Conservation (phyloP, 2,329 filamentous ascomycete genomes). For the Aspergillus candidus region DNA sequence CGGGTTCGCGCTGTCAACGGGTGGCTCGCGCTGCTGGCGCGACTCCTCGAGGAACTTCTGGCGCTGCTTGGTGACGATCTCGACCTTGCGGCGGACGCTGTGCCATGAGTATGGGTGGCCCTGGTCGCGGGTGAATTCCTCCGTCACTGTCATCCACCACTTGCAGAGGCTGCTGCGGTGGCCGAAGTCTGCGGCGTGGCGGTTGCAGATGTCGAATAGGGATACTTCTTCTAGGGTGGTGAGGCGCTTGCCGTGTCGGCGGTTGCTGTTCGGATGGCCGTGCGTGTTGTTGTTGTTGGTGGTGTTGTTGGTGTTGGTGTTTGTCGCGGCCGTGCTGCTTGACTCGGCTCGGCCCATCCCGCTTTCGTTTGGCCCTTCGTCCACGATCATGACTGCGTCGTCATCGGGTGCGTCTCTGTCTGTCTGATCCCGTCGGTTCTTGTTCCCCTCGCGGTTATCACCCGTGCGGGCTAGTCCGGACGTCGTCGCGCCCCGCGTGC, state of each 20-base stretch:
- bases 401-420: too few species aligned
- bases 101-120: constrained; percentile 40
- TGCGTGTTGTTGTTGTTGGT: neutral
- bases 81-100: constrained; percentile 38
- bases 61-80: constrained; percentile 36
- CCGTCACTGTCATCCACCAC: constrained; percentile 37
- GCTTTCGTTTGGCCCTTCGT: too few species aligned
- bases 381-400: too few species aligned
- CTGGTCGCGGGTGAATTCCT: constrained; percentile 33
- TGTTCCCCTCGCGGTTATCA: constrained; percentile 3
- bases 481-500: constrained; percentile 6
- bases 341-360: too few species aligned
- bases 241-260: constrained; percentile 34
- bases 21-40: constrained; percentile 20
- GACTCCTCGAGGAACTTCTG: constrained; percentile 35
- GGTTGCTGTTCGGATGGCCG: constrained; percentile 10
- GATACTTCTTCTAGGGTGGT: constrained; percentile 37
- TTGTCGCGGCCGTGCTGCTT: constrained; percentile 7
- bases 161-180: constrained; percentile 38
- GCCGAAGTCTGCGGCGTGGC: constrained; percentile 31
- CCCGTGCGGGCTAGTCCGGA: constrained; percentile 11
- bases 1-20: constrained; percentile 31
- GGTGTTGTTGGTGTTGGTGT: constrained; percentile 2
- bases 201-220: constrained; percentile 38
- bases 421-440: too few species aligned